Conservation (phyloP, 352 stramenopile species). For the Globisporangium radiosum region DNA sequence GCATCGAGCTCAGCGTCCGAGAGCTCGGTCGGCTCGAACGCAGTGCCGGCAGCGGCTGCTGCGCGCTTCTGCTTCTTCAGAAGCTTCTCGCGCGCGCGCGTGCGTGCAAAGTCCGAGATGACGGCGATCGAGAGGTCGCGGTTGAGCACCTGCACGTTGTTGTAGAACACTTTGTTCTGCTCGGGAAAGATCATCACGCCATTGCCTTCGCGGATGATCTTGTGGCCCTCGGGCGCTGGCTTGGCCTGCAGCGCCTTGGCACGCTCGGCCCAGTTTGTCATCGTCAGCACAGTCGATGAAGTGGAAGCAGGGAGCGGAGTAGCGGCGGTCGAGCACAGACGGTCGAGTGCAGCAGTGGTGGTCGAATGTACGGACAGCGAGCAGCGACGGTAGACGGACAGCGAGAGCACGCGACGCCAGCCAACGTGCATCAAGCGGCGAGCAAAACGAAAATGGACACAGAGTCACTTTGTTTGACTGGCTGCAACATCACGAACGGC, state of each 20-base stretch:
- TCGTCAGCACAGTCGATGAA: conserved; percentile 2
- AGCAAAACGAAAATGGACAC: no score
- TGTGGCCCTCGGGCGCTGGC: conserved; percentile 50
- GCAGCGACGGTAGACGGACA: conserved; percentile 6
- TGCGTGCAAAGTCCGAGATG: conserved; percentile 95
- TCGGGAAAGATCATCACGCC: conserved; percentile 89
- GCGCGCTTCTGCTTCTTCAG: conserved; percentile 68
- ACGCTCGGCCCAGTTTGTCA: conserved; percentile 42
- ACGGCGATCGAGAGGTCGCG: conserved; percentile 97
- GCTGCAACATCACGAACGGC: no score
- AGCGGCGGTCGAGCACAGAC: neutral
- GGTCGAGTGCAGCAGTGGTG: neutral
- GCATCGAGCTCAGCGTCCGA: conserved; percentile 70
- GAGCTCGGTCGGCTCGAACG: conserved; percentile 44
- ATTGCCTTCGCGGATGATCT: conserved; percentile 87
- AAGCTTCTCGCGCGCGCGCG: conserved; percentile 67
- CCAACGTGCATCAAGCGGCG: conserved; percentile 5
- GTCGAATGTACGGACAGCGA: neutral
- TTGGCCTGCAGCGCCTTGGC: conserved; percentile 63
- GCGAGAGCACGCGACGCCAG: conserved; percentile 17
- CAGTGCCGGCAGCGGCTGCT: conserved; percentile 24
- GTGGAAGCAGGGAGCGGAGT: neutral
- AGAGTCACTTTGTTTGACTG: no score
- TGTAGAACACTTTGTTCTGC: conserved; percentile 91
- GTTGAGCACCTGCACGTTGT: conserved; percentile 96